phyloP scores from a whole-genome alignment of 352 stramenopile species.

The Globisporangium spinosum region DNA sequence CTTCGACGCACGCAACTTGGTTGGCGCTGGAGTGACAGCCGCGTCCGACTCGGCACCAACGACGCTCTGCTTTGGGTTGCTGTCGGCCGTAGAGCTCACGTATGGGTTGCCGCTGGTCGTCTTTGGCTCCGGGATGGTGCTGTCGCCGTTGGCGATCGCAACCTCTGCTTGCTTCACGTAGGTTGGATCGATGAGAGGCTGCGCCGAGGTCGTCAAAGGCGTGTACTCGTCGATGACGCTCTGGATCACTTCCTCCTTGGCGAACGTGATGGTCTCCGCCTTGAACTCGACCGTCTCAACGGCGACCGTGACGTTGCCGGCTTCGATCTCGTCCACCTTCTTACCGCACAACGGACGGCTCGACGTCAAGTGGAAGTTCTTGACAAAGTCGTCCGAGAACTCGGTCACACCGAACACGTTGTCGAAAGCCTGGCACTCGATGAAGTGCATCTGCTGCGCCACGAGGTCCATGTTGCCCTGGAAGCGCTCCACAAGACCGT shows the following conservation, averaged over 20 bases:
- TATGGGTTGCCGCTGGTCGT: slow-evolving; percentile 7
- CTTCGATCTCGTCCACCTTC: slow-evolving; percentile 43
- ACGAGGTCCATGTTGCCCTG: slow-evolving; percentile 59
- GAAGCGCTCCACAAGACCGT: slow-evolving; percentile 49
- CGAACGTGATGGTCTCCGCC: slow-evolving; percentile 29
- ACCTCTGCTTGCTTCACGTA: slow-evolving; percentile 25
- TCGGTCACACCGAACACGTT: slow-evolving; percentile 43
- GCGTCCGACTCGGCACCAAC: neutral
- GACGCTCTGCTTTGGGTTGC: neutral
- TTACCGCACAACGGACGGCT: slow-evolving; percentile 44
- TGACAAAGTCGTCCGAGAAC: slow-evolving; percentile 47
- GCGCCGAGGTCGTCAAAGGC: slow-evolving; percentile 17
- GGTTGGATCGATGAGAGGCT: slow-evolving; percentile 26
- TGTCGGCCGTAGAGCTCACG: neutral
- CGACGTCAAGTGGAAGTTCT: slow-evolving; percentile 50
- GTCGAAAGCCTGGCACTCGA: slow-evolving; percentile 59
- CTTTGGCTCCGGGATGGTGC: slow-evolving; percentile 13
- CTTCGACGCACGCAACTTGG: slow-evolving; percentile 8
- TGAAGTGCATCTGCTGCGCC: slow-evolving; percentile 52
- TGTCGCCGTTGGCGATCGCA: slow-evolving; percentile 13
- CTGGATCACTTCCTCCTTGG: slow-evolving; percentile 30
- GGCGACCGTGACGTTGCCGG: slow-evolving; percentile 39
- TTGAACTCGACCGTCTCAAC: slow-evolving; percentile 41
- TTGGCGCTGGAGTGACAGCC: slow-evolving; percentile 7
- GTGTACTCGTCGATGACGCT: slow-evolving; percentile 29